Conservation (phyloP, 441 rosid genomes). For the Erysimum cheiri region DNA sequence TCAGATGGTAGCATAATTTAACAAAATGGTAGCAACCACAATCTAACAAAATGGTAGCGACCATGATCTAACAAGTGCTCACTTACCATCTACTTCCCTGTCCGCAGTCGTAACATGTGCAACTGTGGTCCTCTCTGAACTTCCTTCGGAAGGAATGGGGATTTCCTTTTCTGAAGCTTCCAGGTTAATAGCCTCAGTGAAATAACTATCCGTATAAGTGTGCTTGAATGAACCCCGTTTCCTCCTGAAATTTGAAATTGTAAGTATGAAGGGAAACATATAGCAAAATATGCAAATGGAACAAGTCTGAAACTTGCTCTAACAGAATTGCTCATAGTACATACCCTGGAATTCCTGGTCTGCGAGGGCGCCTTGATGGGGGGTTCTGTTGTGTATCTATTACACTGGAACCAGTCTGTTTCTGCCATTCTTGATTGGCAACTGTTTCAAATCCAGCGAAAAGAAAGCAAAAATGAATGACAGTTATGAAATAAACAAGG, state of each 20-base stretch:
- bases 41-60: constrained; percentile 16
- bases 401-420: constrained; percentile 58
- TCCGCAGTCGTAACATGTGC: constrained; percentile 21
- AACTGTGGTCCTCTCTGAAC: constrained; percentile 34
- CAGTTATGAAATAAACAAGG: constrained; percentile 12
- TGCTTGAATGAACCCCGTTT: constrained; percentile 43
- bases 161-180: constrained; percentile 47
- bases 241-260: constrained; percentile 50
- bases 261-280: constrained; percentile 20
- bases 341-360: constrained; percentile 74
- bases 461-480: constrained; percentile 19
- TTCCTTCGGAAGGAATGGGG: constrained; percentile 36
- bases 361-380: constrained; percentile 46
- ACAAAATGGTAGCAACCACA: constrained; percentile 15
- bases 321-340: constrained; percentile 44
- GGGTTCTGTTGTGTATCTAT: constrained; percentile 49
- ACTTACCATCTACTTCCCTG: constrained; percentile 40
- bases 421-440: constrained; percentile 74
- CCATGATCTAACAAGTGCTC: constrained; percentile 27
- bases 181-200: constrained; percentile 45
- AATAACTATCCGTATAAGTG: constrained; percentile 54
- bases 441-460: constrained; percentile 47
- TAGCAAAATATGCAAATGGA: constrained; percentile 29
- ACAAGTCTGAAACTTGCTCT: constrained; percentile 19
- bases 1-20: constrained; percentile 28